Percentiles rank a stretch among this genome's conserved stretches.
phyloP scores from a whole-genome alignment of 1,284 basidiomycete species.

The Microbotryomycetes sp. region DNA sequence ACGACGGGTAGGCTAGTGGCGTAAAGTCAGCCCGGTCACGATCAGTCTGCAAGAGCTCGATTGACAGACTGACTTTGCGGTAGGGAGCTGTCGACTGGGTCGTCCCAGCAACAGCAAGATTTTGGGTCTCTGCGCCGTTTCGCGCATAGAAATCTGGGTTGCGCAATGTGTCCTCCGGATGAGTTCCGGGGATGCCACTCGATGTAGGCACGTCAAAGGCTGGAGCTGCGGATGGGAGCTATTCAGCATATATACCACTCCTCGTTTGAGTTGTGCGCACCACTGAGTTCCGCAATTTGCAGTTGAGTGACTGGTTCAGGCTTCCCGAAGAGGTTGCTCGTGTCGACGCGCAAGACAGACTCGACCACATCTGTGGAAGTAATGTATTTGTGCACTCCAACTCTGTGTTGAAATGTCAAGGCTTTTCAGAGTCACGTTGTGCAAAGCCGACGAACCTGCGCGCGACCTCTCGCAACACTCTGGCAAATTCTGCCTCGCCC shows the following conservation, averaged over 20 bases:
- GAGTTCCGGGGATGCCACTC: not conserved
- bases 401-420: no score
- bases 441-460: no score
- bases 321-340: not conserved
- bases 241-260: no score
- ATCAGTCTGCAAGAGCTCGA: not conserved
- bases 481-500: not conserved
- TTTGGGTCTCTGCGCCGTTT: no score
- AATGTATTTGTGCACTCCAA: not conserved
- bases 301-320: not conserved
- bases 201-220: not conserved
- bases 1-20: not conserved
- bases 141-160: not conserved
- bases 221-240: no score
- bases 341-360: not conserved
- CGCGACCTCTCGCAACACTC: no score
- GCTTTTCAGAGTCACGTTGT: no score
- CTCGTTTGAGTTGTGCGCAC: no score
- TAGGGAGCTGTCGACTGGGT: no score
- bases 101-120: no score
- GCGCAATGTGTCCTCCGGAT: not conserved
- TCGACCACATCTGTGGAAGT: not conserved
- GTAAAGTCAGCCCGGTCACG: not conserved
- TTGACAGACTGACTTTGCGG: no score
- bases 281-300: no score